Conservation (phyloP, 768 basidiomycete species). For the Phanerodontia chrysosporium region DNA sequence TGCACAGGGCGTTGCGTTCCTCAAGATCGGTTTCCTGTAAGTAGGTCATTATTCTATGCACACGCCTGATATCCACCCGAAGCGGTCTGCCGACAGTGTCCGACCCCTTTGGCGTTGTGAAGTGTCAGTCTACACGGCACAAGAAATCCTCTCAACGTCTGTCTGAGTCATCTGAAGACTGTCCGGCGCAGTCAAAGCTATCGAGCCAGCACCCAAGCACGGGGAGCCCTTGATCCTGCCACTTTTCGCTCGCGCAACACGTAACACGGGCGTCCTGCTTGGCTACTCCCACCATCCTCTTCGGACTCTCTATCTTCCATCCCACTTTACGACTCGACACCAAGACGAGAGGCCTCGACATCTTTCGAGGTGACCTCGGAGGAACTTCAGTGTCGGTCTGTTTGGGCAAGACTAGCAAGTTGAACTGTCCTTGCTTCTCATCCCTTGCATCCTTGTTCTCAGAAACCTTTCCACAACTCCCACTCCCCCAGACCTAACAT, state of each 20-base stretch:
- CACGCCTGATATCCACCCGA: conserved; percentile 6
- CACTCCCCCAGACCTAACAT: conserved; percentile 36
- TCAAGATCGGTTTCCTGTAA: conserved; percentile 2
- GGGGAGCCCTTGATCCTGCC: conserved; percentile 23
- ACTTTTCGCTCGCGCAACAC: conserved; percentile 21
- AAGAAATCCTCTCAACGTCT: conserved; percentile 7
- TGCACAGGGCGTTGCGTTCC: neutral
- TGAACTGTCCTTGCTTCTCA: neutral
- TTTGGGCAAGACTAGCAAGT: neutral
- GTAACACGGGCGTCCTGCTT: conserved; percentile 26
- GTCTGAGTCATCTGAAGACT: conserved; percentile 6
- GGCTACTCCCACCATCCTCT: conserved; percentile 15
- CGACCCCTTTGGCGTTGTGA: conserved; percentile 4
- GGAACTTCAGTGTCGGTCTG: neutral
- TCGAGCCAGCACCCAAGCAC: neutral
- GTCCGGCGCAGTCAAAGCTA: neutral
- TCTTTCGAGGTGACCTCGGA: neutral
- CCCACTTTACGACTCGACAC: neutral
- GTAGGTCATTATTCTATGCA: conserved; percentile 5
- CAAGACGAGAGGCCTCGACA: neutral
- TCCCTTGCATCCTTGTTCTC: conserved; percentile 16
- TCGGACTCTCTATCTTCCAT: neutral
- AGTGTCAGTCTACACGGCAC: conserved; percentile 6
- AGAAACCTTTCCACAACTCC: conserved; percentile 19
- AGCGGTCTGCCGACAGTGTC: conserved; percentile 8